Conservation (phyloP, 2,329 filamentous ascomycete species). For the Ophiostoma novo-ulmi region DNA sequence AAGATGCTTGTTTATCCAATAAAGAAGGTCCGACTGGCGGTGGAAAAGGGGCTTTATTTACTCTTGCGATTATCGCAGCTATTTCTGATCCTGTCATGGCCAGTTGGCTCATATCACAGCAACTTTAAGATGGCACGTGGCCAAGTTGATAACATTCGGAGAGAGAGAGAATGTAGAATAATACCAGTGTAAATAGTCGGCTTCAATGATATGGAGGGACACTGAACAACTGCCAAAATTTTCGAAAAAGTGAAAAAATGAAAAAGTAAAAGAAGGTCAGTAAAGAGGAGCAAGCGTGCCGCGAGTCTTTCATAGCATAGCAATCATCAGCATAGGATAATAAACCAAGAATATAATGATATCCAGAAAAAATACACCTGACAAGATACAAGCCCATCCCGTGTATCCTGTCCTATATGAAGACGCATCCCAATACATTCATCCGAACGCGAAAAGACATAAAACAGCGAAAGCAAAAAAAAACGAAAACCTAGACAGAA, state of each 20-base stretch:
- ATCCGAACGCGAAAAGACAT: not conserved
- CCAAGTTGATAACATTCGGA: not conserved
- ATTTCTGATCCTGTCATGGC: not conserved
- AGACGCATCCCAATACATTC: not conserved
- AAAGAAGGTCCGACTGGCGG: not conserved
- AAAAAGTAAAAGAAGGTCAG: not conserved
- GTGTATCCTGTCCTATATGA: not conserved
- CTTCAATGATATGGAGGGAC: not conserved
- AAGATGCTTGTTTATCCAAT: not conserved
- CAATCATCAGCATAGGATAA: too few relatives aligned
- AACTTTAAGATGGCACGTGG: not conserved
- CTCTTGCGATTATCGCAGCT: not conserved
- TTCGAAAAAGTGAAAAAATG: not conserved
- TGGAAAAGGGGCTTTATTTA: not conserved
- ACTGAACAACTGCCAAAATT: not conserved
- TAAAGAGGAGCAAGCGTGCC: too few relatives aligned
- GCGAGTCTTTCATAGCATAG: too few relatives aligned
- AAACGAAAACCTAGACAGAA: not conserved
- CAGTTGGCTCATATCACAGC: not conserved
- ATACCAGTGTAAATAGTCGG: not conserved
- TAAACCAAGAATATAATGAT: not conserved
- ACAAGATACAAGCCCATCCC: not conserved
- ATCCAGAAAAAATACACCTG: not conserved
- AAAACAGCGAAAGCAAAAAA: not conserved
- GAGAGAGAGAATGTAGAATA: not conserved